These are phyloP conservation scores for Globisporangium parvum DNA, from an alignment of 352 stramenopile species.

Conservation along the genomic window DNA sequence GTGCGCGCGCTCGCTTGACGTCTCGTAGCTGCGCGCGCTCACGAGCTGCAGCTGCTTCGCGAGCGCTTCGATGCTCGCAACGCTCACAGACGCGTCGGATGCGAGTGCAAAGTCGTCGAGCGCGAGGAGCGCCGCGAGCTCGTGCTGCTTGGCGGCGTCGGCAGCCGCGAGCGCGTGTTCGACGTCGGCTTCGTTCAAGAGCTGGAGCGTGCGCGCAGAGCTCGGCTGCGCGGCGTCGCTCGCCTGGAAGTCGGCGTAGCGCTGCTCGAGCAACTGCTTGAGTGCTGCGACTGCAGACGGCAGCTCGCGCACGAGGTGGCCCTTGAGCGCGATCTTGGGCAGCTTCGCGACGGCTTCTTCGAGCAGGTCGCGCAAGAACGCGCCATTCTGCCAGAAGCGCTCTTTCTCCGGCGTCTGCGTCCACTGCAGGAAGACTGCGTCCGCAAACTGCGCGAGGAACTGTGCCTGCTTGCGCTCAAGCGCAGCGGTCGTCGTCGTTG, in stretches of 20 bases:
- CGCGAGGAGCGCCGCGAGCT: slow-evolving; percentile 30
- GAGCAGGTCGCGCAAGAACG: slow-evolving; percentile 33
- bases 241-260: slow-evolving; percentile 22
- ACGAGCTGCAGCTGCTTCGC: slow-evolving; percentile 30
- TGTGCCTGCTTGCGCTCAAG: slow-evolving; percentile 43
- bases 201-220: slow-evolving; percentile 1
- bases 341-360: slow-evolving; percentile 60
- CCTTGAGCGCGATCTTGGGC: slow-evolving; percentile 39
- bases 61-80: slow-evolving; percentile 16
- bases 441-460: slow-evolving; percentile 55
- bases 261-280: slow-evolving; percentile 24
- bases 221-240: slow-evolving; percentile 1
- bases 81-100: slow-evolving; percentile 1
- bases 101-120: slow-evolving; percentile 20
- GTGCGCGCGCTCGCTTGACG: slow-evolving; percentile 17
- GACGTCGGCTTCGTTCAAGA: slow-evolving; percentile 52
- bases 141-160: slow-evolving; percentile 15
- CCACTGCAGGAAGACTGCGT: slow-evolving; percentile 56
- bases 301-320: slow-evolving; percentile 35
- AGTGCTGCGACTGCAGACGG: slow-evolving; percentile 19
- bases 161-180: slow-evolving; percentile 41
- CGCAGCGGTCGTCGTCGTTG: background rate
- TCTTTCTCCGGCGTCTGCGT: slow-evolving; percentile 17
- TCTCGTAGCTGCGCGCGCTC: slow-evolving; percentile 36
- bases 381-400: slow-evolving; percentile 46